Evolutionary conservation across 768 basidiomycete species (phyloP), one percentile per base, ranked within the genome.

Genomic region (Lenzites betulinus): DNA sequence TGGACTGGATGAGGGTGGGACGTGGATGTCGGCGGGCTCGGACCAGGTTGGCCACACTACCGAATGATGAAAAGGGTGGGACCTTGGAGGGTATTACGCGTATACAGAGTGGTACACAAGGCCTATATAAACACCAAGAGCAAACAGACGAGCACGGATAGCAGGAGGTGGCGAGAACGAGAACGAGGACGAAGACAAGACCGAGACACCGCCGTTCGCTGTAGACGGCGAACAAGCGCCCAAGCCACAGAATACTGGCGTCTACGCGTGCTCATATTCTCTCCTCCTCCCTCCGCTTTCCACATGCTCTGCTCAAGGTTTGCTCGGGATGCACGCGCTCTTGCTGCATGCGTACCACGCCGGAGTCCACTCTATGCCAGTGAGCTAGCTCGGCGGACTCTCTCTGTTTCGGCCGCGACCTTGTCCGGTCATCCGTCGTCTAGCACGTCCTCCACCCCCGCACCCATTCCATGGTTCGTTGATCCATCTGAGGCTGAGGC

Each of bases 381-480:
- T 15, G n/a, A 54, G 25, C 7, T 46, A n/a, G 46, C 63, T 8
- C 49, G 58, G 4, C 66, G 63, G 18, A 30, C 42, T 7, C 53
- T 66, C 25, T 61, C 59, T 7, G 56, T 57, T 16, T 22, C 55
- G 41, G 48, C 58, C 23, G 55, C 56, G 9, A 41, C 58, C 16
- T 52, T 64, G 18, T 41, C 67, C 22, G 46, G 35, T 7, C 18
- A 53, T 16, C 9, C 59, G 15, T 43, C 63, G 12, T 26, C 56
- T 13, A 38, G 46, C 46, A 20, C 48, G 3, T 51, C 57, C 26
- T 28, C 51, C 8, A 20, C 56, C 6, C 47, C 55, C 13, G 51
- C 61, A 13, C 51, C 64, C 12, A n/a, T 75, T 0, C 86, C 89
- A 26, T 90, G 90, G 90, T 92, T 92, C 66, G 75, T 92, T 1